These are phyloP conservation scores for Cladorrhinum sp. DNA, from an alignment of 2,329 filamentous ascomycete genomes.

Conservation along the genomic window DNA sequence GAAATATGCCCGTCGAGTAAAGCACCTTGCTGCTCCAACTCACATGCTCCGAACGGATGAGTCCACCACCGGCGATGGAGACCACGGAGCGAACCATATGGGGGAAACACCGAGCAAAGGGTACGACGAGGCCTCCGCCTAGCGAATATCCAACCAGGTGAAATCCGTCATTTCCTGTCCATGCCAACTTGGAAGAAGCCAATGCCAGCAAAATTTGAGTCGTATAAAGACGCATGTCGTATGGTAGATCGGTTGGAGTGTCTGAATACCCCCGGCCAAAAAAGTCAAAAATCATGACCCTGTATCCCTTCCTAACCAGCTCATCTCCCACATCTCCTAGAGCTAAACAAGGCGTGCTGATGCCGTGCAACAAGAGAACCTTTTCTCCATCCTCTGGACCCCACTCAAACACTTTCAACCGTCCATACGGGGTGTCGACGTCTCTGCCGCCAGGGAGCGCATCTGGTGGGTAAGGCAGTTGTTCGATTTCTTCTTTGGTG, in stretches of 20 bases:
- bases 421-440: constrained; percentile 67
- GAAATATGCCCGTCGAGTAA: constrained; percentile 59
- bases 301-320: constrained; percentile 58
- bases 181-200: constrained; percentile 58
- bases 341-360: constrained; percentile 72
- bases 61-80: constrained; percentile 65
- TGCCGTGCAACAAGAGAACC: constrained; percentile 75
- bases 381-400: constrained; percentile 69
- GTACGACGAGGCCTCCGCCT: constrained; percentile 68
- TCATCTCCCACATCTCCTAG: constrained; percentile 63
- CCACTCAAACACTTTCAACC: constrained; percentile 74
- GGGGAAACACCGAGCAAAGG: constrained; percentile 68
- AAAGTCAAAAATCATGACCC: constrained; percentile 78
- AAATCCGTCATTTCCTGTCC: constrained; percentile 57
- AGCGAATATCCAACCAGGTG: constrained; percentile 76
- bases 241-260: constrained; percentile 55
- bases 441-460: constrained; percentile 67
- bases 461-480: constrained; percentile 64
- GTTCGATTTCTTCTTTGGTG: constrained; percentile 36
- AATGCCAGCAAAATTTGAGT: constrained; percentile 63
- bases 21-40: constrained; percentile 59
- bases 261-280: constrained; percentile 78
- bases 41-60: constrained; percentile 63
- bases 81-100: constrained; percentile 60
- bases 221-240: constrained; percentile 63